phyloP scores from a whole-genome alignment of 2,329 filamentous ascomycete genomes.

The Zopfia rhizophila region DNA sequence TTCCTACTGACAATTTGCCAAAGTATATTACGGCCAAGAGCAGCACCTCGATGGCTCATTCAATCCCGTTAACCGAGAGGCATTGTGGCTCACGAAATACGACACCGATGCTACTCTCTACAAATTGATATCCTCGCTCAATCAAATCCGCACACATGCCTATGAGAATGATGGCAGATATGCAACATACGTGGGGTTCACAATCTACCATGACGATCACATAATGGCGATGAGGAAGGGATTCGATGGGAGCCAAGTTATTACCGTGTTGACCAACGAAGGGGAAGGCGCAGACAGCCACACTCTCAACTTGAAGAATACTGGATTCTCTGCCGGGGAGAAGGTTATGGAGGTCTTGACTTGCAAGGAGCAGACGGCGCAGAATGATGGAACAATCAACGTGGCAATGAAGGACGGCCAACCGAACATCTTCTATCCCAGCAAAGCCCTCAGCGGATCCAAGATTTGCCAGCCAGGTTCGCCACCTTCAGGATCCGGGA shows the following conservation, averaged over 20 bases:
- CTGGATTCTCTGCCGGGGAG: background rate
- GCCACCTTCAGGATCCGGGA: too few species aligned
- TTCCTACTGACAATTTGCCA: too few species aligned
- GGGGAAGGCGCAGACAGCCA: background rate
- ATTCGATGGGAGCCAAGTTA: background rate
- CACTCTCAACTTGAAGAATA: background rate
- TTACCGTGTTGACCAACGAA: background rate
- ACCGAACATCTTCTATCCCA: too few species aligned
- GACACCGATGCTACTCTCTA: slow-evolving; percentile 5
- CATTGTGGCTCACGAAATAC: slow-evolving; percentile 1
- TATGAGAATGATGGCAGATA: background rate
- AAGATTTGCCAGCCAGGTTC: too few species aligned
- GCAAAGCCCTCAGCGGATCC: too few species aligned
- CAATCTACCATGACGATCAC: slow-evolving; percentile 28
- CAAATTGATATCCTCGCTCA: slow-evolving; percentile 5
- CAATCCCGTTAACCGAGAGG: background rate
- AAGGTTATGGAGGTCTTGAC: background rate
- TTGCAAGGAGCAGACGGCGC: slow-evolving; percentile 2
- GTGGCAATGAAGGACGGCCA: too few species aligned
- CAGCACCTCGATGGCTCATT: slow-evolving; percentile 9
- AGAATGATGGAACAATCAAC: too few species aligned
- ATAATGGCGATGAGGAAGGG: background rate
- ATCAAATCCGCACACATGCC: slow-evolving; percentile 33
- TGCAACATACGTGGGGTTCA: slow-evolving; percentile 50
- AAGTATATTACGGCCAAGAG: slow-evolving; percentile 36